phyloP scores from a whole-genome alignment of 768 basidiomycete genomes.

The Russula virescens region DNA sequence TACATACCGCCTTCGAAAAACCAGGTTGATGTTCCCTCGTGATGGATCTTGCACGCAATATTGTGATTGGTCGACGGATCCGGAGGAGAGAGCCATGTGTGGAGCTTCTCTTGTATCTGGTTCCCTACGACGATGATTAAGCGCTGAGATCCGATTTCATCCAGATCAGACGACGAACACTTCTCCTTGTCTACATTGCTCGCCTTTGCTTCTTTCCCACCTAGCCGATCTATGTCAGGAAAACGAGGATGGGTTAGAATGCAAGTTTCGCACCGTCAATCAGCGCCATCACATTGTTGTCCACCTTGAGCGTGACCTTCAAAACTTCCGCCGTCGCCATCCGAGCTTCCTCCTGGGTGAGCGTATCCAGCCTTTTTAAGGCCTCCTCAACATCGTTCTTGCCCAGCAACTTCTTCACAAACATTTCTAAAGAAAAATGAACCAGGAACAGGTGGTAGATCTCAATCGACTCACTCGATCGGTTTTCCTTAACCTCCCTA shows the following conservation, averaged over 20 bases:
- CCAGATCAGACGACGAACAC: neutral
- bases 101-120: neutral
- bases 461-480: neutral
- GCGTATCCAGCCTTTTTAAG: neutral
- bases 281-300: neutral
- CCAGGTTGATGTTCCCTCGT: neutral
- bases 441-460: too few species aligned
- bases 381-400: constrained; percentile 4
- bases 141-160: too few species aligned
- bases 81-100: constrained; percentile 1
- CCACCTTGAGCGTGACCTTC: neutral
- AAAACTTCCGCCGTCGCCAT: neutral
- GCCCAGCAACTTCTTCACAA: neutral
- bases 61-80: neutral
- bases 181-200: neutral
- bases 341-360: neutral
- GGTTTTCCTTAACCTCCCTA: neutral
- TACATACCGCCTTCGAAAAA: neutral
- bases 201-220: neutral
- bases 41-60: neutral
- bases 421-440: neutral
- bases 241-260: neutral
- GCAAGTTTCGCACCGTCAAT: neutral
- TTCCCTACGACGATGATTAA: neutral
- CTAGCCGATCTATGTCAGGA: neutral